Percentiles rank a stretch among this genome's conserved stretches.
Conservation (phyloP, 2,329 filamentous ascomycete species). For the Monosporascus sp. region DNA sequence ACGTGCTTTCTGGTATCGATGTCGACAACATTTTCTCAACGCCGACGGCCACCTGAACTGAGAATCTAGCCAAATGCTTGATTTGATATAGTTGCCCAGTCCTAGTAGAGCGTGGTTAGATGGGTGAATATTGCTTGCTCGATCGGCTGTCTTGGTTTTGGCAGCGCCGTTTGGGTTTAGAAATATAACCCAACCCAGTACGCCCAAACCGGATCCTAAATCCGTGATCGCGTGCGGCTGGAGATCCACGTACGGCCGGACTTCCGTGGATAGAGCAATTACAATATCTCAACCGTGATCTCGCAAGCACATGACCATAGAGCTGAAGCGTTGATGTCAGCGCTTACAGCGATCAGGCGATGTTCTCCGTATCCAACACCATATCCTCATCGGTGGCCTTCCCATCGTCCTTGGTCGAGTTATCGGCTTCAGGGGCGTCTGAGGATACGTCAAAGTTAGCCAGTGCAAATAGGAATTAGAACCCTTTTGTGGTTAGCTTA, state of each 20-base stretch:
- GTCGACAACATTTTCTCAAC: background rate
- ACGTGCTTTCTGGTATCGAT: background rate
- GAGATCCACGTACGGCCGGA: too few relatives aligned
- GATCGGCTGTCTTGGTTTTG: too few relatives aligned
- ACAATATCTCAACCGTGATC: too few relatives aligned
- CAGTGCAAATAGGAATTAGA: background rate
- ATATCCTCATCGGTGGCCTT: constrained; percentile 8
- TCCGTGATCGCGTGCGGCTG: too few relatives aligned
- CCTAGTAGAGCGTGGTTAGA: too few relatives aligned
- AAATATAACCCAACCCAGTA: too few relatives aligned
- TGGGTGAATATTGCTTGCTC: too few relatives aligned
- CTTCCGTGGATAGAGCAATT: too few relatives aligned
- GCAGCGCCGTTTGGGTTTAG: too few relatives aligned
- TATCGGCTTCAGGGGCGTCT: constrained; percentile 9
- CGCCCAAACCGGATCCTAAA: too few relatives aligned
- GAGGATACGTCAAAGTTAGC: background rate
- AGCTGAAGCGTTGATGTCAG: background rate
- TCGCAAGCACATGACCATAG: too few relatives aligned
- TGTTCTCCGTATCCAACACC: constrained; percentile 18
- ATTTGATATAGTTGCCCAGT: background rate
- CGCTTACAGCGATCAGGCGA: constrained; percentile 11
- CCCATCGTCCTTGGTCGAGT: constrained; percentile 1
- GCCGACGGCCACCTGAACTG: background rate
- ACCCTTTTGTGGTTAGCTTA: constrained; percentile 4
- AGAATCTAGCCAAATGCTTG: background rate